phyloP scores from a whole-genome alignment of 2,329 filamentous ascomycete genomes.

The Fusarium siculi region DNA sequence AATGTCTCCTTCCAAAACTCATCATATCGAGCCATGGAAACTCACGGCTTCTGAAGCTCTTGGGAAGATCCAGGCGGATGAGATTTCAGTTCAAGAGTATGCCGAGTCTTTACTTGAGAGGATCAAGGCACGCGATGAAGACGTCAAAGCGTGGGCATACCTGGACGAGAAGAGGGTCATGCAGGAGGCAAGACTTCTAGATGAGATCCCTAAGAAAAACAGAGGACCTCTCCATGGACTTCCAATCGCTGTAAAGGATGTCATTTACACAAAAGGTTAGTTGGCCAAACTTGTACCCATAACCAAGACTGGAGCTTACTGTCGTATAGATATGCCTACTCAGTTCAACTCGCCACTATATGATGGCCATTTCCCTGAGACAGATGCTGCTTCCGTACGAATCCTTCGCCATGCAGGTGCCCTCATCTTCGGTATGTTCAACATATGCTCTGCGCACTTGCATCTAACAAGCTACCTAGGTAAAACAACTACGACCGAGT shows the following conservation, averaged over 20 bases:
- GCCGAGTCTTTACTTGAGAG: slow-evolving; percentile 58
- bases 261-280: slow-evolving; percentile 65
- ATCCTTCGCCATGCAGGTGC: slow-evolving; percentile 66
- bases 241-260: slow-evolving; percentile 68
- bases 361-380: slow-evolving; percentile 52
- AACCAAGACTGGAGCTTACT: not conserved
- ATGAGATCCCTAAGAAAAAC: slow-evolving; percentile 57
- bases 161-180: slow-evolving; percentile 58
- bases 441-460: not conserved
- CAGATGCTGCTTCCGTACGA: slow-evolving; percentile 64
- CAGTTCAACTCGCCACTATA: slow-evolving; percentile 67
- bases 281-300: not conserved
- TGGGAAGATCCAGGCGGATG: slow-evolving; percentile 52
- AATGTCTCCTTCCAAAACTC: slow-evolving; percentile 28
- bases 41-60: slow-evolving; percentile 58
- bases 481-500: slow-evolving; percentile 68
- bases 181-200: slow-evolving; percentile 60
- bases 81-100: slow-evolving; percentile 62
- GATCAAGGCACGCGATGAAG: slow-evolving; percentile 56
- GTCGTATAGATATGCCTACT: slow-evolving; percentile 63
- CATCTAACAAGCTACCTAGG: slow-evolving; percentile 13
- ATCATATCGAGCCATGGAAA: slow-evolving; percentile 30
- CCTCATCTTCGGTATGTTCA: slow-evolving; percentile 57
- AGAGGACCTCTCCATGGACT: slow-evolving; percentile 68
- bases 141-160: slow-evolving; percentile 63